A percentile compares a stretch with the other conserved stretches of the same genome.
Conservation (phyloP, 2,329 filamentous ascomycete species). For the Chaetomiaceae sp. region DNA sequence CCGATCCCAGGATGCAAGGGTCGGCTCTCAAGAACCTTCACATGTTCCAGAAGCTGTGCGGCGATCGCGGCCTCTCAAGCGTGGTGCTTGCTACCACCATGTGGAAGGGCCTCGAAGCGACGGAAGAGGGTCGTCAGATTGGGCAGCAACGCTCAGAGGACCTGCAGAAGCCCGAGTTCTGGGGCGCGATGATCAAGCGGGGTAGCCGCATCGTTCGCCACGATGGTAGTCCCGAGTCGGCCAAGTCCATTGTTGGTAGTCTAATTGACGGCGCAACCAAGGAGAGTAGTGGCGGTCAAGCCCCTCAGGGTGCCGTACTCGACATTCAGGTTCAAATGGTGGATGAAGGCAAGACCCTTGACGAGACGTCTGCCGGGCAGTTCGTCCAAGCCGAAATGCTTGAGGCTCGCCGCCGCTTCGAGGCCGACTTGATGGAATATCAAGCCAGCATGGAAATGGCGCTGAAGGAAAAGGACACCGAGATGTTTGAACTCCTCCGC, state of each 20-base stretch:
- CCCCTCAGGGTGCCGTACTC: background rate
- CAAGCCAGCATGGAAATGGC: background rate
- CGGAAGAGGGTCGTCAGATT: background rate
- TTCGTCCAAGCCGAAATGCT: background rate
- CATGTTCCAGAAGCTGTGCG: constrained; percentile 2
- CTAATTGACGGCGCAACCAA: no score
- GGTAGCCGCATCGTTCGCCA: no score
- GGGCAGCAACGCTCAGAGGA: background rate
- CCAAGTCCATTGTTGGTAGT: no score
- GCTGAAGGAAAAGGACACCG: background rate
- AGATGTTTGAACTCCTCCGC: background rate
- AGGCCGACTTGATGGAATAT: background rate
- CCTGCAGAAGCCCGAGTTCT: no score
- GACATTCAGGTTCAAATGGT: background rate
- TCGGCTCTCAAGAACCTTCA: constrained; percentile 1
- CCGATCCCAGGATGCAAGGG: background rate
- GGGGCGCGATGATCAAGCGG: no score
- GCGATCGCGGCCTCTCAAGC: background rate
- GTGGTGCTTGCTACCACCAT: constrained; percentile 3
- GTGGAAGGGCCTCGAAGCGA: background rate
- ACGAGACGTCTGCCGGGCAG: background rate
- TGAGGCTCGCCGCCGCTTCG: background rate
- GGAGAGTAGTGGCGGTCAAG: no score
- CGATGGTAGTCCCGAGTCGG: no score
- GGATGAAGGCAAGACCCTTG: background rate